Evolutionary conservation across 176 grass and related monocot species (phyloP).

Genomic region (Oryza meridionalis): DNA sequence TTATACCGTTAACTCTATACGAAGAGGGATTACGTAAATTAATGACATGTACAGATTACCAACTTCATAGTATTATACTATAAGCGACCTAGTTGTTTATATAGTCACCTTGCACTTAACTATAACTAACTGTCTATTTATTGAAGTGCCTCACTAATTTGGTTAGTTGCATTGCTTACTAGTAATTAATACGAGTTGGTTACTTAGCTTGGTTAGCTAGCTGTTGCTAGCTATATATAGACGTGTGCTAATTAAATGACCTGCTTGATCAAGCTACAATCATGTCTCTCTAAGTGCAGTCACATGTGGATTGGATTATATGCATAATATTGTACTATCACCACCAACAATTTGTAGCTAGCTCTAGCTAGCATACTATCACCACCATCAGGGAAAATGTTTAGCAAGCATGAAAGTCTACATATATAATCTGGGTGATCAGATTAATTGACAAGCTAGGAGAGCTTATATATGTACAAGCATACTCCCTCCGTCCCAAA

Average conservation of each 20-base stretch:
- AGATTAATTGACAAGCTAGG: neutral
- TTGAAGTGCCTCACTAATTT: neutral
- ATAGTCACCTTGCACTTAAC: neutral
- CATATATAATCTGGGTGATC: neutral
- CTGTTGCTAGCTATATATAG: neutral
- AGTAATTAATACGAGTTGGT: neutral
- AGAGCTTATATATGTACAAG: neutral
- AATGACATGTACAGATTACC: too few relatives aligned
- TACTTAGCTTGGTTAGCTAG: slow-evolving; percentile 1
- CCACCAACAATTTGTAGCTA: neutral
- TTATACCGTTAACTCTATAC: too few relatives aligned
- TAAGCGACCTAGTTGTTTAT: neutral
- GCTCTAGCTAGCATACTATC: neutral
- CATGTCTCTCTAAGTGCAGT: slow-evolving; percentile 3
- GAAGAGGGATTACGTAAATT: too few relatives aligned
- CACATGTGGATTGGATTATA: neutral
- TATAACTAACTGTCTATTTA: slow-evolving; percentile 5
- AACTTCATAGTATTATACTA: too few relatives aligned
- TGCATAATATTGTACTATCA: neutral
- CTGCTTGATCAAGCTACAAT: neutral
- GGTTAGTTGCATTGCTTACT: neutral
- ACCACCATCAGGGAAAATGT: neutral
- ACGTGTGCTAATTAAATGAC: slow-evolving; percentile 3
- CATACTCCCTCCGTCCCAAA: too few relatives aligned
- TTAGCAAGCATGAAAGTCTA: neutral